phyloP scores from a whole-genome alignment of 331 rosid genomes.

The Malus hybrid region DNA sequence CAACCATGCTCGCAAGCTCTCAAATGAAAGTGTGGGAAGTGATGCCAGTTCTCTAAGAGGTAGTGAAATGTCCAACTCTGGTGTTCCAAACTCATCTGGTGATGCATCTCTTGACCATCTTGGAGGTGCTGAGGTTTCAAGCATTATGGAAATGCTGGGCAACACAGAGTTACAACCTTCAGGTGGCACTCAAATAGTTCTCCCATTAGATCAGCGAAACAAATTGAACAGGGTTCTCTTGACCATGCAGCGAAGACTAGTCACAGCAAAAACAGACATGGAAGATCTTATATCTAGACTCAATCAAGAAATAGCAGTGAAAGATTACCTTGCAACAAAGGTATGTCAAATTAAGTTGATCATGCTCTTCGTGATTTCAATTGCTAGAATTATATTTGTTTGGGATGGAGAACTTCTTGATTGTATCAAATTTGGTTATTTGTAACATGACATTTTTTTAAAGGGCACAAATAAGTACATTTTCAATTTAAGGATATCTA shows the following conservation, averaged over 20 bases:
- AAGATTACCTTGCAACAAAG: conserved; percentile 80
- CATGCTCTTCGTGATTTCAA: not conserved
- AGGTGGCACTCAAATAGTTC: conserved; percentile 59
- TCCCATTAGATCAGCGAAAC: conserved; percentile 84
- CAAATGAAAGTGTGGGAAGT: conserved; percentile 84
- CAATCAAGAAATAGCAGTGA: conserved; percentile 80
- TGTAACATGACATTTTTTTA: not conserved
- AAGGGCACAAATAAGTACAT: not conserved
- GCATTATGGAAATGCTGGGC: conserved; percentile 42
- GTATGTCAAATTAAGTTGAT: conserved; percentile 19
- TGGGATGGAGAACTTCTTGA: not conserved
- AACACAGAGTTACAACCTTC: conserved; percentile 39
- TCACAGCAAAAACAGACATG: conserved; percentile 82
- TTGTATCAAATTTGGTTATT: not conserved
- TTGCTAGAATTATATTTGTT: not conserved
- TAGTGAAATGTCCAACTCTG: conserved; percentile 63
- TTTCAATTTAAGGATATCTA: not conserved
- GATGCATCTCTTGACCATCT: conserved; percentile 58
- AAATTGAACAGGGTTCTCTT: conserved; percentile 82
- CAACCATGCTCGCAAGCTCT: conserved; percentile 62
- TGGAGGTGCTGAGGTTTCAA: conserved; percentile 51
- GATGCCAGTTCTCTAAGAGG: conserved; percentile 81
- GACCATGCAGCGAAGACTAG: conserved; percentile 86
- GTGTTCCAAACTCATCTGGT: conserved; percentile 65
- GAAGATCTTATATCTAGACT: conserved; percentile 95